Evolutionary conservation across 495 filamentous ascomycete genomes (phyloP).

Genomic region (Penicillium steckii): DNA sequence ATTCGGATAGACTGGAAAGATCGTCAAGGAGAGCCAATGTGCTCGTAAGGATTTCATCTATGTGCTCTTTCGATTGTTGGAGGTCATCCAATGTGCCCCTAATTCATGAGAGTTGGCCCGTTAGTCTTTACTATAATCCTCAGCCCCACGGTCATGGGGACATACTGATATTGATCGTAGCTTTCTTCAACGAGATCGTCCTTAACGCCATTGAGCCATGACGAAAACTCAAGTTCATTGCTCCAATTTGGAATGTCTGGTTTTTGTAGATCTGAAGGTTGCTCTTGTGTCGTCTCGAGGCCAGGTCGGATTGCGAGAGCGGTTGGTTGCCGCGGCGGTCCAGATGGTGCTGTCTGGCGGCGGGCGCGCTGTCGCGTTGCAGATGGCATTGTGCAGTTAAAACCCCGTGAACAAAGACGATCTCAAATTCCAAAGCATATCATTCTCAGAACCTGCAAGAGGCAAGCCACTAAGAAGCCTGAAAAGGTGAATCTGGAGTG

Average conservation of each 20-base stretch:
- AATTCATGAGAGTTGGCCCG: constrained; percentile 2
- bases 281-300: constrained; percentile 25
- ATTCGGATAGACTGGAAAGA: constrained; percentile 71
- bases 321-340: constrained; percentile 32
- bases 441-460: constrained; percentile 3
- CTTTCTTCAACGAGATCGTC: constrained; percentile 72
- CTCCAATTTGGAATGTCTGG: constrained; percentile 19
- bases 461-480: not conserved
- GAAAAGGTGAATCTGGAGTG: constrained; percentile 5
- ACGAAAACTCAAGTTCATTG: constrained; percentile 59
- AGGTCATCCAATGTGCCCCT: constrained; percentile 80
- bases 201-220: constrained; percentile 62
- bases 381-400: constrained; percentile 24
- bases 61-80: constrained; percentile 70
- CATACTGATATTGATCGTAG: constrained; percentile 81
- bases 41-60: constrained; percentile 74
- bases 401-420: not conserved
- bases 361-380: constrained; percentile 36
- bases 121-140: constrained; percentile 11
- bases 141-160: constrained; percentile 17
- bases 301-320: constrained; percentile 22
- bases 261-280: constrained; percentile 2
- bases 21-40: constrained; percentile 71
- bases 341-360: constrained; percentile 44
- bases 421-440: constrained; percentile 5